Base-by-base conservation (phyloP, 2,329 filamentous ascomycete genomes). In the Apiospora sp. region DNA sequence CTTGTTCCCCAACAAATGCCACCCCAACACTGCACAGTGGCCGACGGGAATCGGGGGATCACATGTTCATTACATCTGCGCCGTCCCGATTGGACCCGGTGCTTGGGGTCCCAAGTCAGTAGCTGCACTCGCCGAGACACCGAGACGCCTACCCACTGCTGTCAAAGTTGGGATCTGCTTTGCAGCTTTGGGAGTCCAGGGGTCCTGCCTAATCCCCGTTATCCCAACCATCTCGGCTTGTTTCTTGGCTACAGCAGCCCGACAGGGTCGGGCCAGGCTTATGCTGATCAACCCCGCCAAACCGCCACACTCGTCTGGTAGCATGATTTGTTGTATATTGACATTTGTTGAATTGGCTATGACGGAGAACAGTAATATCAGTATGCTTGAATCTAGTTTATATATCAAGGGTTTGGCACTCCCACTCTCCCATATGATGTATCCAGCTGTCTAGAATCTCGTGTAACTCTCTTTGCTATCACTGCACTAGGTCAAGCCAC, bases 21-120 rank as follows among this genome's bases (percentile, higher is more conserved):
- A 64, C 58, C 58, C 58, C 58, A 64, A 64, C 58, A 64, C 58
- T 37, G 58, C 13, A 37, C 6, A 64, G 34, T 41, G 58, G 30
- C 58, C 58, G 58, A 64, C 58, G 58, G 58, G 58, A 41, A 64
- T 41, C 58, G 58, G 58, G 58, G 58, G 58, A 61, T 64, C 58
- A 64, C 58, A 64, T 24, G 34, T 41, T 13, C 13, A 10, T 64
- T n/a, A 41, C 54, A 64, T 41, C 22, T n/a, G 10, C 19, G 3
- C 10, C n/a, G 10, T 10, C 54, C 30, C 19, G 30, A 61, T 61
- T 61, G 54, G 30, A 37, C 54, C 30, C 19, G 16, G 8, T 8
- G 30, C 30, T 61, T n/a, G 19, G 34, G 14, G 3, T 14, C 27
- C 54, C 54, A 34, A 34, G 4, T 34, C 54, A 30, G 6, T 19